Evolutionary conservation across 2,329 filamentous ascomycete species (phyloP), one percentile per base, ranked within the genome.

Genomic region (Magnaporthiopsis rhizophila): DNA sequence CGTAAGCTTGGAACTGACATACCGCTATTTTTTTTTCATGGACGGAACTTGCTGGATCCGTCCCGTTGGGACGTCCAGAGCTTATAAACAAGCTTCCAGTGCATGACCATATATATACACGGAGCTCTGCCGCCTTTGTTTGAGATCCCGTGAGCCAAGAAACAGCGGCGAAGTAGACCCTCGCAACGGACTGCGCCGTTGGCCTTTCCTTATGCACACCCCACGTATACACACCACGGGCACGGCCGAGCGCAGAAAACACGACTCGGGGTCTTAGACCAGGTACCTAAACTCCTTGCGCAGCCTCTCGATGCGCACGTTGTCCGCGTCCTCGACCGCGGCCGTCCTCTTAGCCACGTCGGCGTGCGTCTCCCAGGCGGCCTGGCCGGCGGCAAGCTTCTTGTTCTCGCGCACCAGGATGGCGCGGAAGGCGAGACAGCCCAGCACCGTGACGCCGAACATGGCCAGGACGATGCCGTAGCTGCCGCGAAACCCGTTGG

Each of bases 381-480:
- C 68, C 71, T 82, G 78, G 62, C 74, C 75, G n/a, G 69, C 71
- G 65, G 78, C 80, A 18, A 64, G 63, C 58, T 61, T 57, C 69
- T 74, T 76, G 74, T 84, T 84, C 66, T 82, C 70, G 64, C 74
- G 71, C 7, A 71, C 64, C 5, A 86, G 76, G 64, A 84, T 78
- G 67, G 75, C 65, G 26, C 79, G 77, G 75, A 85, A 81, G 38
- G 74, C 65, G 62, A 74, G 77, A 72, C 81, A 86, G 6, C 83
- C 84, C 0, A 78, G 50, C 38, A 86, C 81, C 0, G 86, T 84
- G 57, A 85, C 69, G 3, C 83, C 84, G 69, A 87, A 88, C 86
- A 88, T 88, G 70, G 83, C 78, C 18, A 82, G 80, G 6, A 88
- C 86, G 65, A 89, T 86, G 4, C 84, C 86, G 69, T 88, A 88